A percentile compares a stretch with the other conserved stretches of the same genome.
Conservation (phyloP, 768 basidiomycete species). For the Kwoniella sp. region DNA sequence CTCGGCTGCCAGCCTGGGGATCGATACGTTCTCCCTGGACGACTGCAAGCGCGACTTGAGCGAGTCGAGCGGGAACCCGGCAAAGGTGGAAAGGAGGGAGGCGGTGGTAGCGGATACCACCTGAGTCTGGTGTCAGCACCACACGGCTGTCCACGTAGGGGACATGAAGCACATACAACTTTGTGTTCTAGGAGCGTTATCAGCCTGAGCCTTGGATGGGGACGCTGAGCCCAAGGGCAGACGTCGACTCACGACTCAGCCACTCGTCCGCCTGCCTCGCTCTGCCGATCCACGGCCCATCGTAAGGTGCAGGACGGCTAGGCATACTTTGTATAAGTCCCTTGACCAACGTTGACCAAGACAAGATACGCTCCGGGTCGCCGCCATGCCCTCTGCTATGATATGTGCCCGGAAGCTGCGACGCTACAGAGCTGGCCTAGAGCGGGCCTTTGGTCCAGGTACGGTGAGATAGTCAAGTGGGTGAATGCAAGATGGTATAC, state of each 20-base stretch:
- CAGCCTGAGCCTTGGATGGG: neutral
- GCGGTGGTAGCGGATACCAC: conserved; percentile 86
- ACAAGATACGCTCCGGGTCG: conserved; percentile 15
- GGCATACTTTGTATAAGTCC: neutral
- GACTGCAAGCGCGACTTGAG: conserved; percentile 91
- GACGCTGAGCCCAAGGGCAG: neutral
- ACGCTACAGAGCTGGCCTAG: no score
- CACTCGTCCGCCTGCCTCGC: conserved; percentile 36
- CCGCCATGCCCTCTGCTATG: conserved; percentile 35
- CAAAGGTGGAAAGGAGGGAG: conserved; percentile 85
- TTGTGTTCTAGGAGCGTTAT: conserved; percentile 29
- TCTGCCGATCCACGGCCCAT: conserved; percentile 32
- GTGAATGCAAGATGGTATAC: no score
- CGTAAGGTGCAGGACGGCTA: conserved; percentile 38
- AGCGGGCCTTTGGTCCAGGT: no score
- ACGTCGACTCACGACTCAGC: conserved; percentile 41
- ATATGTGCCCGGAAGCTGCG: no score
- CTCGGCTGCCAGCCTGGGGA: conserved; percentile 56
- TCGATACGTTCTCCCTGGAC: conserved; percentile 67
- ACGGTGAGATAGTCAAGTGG: no score
- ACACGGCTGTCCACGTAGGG: neutral
- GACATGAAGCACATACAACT: conserved; percentile 22
- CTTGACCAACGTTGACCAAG: neutral
- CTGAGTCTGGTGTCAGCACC: conserved; percentile 1
- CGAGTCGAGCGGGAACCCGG: conserved; percentile 92